Evolutionary conservation across 1,139 yeast species (phyloP).

Genomic region (Diutina rugosa): DNA sequence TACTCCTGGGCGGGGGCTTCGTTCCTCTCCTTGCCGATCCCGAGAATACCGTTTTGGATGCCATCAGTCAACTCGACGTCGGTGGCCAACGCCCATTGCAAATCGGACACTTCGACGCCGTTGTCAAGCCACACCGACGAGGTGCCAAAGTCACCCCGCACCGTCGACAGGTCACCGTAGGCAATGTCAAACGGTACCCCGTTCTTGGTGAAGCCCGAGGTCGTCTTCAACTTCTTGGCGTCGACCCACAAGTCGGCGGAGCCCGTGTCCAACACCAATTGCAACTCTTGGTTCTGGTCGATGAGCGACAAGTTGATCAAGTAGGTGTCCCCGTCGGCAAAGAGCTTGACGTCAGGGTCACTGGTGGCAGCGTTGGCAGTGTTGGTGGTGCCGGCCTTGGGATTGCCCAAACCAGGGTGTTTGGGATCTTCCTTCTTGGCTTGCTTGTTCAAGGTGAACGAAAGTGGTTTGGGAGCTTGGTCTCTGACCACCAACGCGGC

Average conservation of each 20-base stretch:
- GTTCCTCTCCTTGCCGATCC: constrained; percentile 2
- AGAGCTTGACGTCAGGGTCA: background rate
- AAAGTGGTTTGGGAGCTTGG: no score
- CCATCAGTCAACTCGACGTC: background rate
- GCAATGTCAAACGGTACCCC: constrained; percentile 3
- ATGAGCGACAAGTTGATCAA: background rate
- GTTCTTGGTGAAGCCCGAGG: constrained; percentile 1
- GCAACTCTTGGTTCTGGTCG: constrained; percentile 4
- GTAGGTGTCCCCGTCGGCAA: background rate
- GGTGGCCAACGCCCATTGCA: constrained; percentile 5
- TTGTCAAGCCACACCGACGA: background rate
- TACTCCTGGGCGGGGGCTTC: background rate
- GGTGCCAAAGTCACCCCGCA: constrained; percentile 4
- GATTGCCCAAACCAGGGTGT: no score
- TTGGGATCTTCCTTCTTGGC: no score
- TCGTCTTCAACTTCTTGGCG: background rate
- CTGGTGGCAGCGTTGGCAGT: no score
- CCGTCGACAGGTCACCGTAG: constrained; percentile 4
- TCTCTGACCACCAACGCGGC: no score
- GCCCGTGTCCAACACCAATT: constrained; percentile 6
- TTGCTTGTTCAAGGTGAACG: no score
- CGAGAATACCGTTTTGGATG: constrained; percentile 4
- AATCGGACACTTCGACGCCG: constrained; percentile 1
- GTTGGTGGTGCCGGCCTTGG: no score
- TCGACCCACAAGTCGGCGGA: constrained; percentile 7